A percentile compares a stretch with the other conserved stretches of the same genome.
Evolutionary conservation across 306 rosid species (phyloP).

Genomic region (Lagenaria siceraria): DNA sequence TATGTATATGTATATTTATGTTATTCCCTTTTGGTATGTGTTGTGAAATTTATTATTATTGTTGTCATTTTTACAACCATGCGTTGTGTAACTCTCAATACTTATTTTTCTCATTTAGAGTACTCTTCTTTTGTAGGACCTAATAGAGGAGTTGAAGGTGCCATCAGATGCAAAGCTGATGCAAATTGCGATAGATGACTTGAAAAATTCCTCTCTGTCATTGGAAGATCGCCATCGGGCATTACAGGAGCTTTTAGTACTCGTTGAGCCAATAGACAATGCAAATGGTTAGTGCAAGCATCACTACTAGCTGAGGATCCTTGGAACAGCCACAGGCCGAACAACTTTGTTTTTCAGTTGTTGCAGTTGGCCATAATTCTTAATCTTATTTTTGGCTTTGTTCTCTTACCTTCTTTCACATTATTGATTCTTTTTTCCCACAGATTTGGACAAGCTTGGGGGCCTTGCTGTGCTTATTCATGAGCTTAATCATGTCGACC

Average conservation of each 20-base stretch:
- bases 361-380: neutral
- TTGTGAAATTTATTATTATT: too few species aligned
- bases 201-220: slow-evolving; percentile 55
- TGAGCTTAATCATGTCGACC: slow-evolving; percentile 53
- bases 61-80: neutral
- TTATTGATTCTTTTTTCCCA: neutral
- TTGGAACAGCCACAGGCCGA: neutral
- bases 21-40: neutral
- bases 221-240: slow-evolving; percentile 67
- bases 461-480: slow-evolving; percentile 38
- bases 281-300: slow-evolving; percentile 50
- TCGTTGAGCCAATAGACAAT: slow-evolving; percentile 74
- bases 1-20: neutral
- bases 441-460: slow-evolving; percentile 72
- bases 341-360: neutral
- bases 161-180: slow-evolving; percentile 78
- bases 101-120: neutral
- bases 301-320: neutral
- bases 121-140: slow-evolving; percentile 27
- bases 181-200: slow-evolving; percentile 59
- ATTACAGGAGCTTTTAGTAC: slow-evolving; percentile 59
- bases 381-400: neutral
- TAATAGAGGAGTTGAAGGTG: slow-evolving; percentile 56
- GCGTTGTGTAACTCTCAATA: neutral
- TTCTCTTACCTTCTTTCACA: neutral